These are phyloP conservation scores for Tolypocladium sp. DNA, from an alignment of 2,329 filamentous ascomycete species.

Conservation along the genomic window DNA sequence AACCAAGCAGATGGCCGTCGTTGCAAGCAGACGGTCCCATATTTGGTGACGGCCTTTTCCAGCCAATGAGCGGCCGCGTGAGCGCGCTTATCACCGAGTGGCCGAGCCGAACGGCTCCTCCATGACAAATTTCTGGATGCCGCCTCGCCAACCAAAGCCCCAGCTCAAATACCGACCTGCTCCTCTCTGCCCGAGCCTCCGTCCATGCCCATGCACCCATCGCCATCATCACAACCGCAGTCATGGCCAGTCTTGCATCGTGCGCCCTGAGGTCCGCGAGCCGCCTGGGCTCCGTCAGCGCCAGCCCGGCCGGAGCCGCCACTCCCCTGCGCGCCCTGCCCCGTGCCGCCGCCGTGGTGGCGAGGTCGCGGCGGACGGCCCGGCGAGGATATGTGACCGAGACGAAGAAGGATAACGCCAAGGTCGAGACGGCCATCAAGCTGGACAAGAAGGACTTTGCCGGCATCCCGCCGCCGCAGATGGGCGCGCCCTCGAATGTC, in stretches of 20 bases:
- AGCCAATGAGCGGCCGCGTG: slow-evolving; percentile 19
- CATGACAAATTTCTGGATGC: slow-evolving; percentile 25
- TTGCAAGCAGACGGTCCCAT: background rate
- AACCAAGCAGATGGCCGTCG: background rate
- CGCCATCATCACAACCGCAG: slow-evolving; percentile 13
- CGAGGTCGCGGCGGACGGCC: slow-evolving; percentile 5
- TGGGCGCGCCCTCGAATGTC: slow-evolving; percentile 28
- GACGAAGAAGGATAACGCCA: slow-evolving; percentile 69
- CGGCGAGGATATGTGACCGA: slow-evolving; percentile 74
- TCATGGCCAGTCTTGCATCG: slow-evolving; percentile 58
- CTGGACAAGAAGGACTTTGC: slow-evolving; percentile 79
- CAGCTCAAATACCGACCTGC: slow-evolving; percentile 8
- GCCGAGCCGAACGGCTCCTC: slow-evolving; percentile 19
- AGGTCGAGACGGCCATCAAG: slow-evolving; percentile 80
- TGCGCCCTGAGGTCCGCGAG: slow-evolving; percentile 68
- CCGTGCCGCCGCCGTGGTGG: slow-evolving; percentile 18
- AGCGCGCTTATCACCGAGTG: slow-evolving; percentile 24
- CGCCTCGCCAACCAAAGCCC: background rate
- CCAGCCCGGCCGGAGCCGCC: background rate
- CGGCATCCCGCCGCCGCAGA: slow-evolving; percentile 30
- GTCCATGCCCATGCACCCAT: slow-evolving; percentile 3
- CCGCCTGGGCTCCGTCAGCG: slow-evolving; percentile 33
- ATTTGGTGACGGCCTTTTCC: slow-evolving; percentile 4
- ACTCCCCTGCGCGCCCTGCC: slow-evolving; percentile 8
- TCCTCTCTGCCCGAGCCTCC: slow-evolving; percentile 8